These are phyloP conservation scores for Ogataea parapolymorpha DNA, from an alignment of 805 yeast genomes.

Conservation along the genomic window DNA sequence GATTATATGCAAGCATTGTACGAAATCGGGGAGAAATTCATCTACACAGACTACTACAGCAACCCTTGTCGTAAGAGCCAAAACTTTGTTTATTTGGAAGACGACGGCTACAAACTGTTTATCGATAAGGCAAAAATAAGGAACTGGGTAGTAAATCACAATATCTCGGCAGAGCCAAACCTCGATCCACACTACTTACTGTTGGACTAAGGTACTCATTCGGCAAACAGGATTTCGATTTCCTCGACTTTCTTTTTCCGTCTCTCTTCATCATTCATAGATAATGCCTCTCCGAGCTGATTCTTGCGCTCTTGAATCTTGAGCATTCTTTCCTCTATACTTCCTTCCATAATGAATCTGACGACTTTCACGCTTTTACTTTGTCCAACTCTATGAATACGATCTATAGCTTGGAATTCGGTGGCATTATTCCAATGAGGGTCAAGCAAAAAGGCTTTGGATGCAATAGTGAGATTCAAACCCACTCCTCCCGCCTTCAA, in stretches of 20 bases:
- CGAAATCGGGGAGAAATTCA: slow-evolving; percentile 24
- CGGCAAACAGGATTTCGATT: slow-evolving; percentile 62
- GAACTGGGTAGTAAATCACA: slow-evolving; percentile 29
- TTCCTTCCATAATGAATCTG: slow-evolving; percentile 75
- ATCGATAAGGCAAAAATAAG: slow-evolving; percentile 24
- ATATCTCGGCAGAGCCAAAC: slow-evolving; percentile 15
- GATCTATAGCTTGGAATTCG: slow-evolving; percentile 87
- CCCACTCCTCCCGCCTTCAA: slow-evolving; percentile 96
- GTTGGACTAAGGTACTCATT: slow-evolving; percentile 24
- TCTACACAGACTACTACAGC: slow-evolving; percentile 30
- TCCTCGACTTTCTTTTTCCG: slow-evolving; percentile 69
- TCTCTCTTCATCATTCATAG: slow-evolving; percentile 71
- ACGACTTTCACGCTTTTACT: slow-evolving; percentile 64
- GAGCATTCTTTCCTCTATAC: slow-evolving; percentile 87
- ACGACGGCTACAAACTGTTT: slow-evolving; percentile 21
- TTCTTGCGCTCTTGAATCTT: slow-evolving; percentile 82
- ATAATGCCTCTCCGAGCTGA: slow-evolving; percentile 76
- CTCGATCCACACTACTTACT: slow-evolving; percentile 24
- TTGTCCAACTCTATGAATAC: slow-evolving; percentile 92
- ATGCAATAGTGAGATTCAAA: slow-evolving; percentile 79
- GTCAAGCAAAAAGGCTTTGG: slow-evolving; percentile 85
- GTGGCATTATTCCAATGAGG: slow-evolving; percentile 97
- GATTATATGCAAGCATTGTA: slow-evolving; percentile 50
- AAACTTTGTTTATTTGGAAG: slow-evolving; percentile 23
- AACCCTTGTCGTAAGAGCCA: slow-evolving; percentile 14